A percentile compares a stretch with the other conserved stretches of the same genome.
Evolutionary conservation across 2,329 filamentous ascomycete species (phyloP).

Genomic region (Colletotrichum chrysophilum): DNA sequence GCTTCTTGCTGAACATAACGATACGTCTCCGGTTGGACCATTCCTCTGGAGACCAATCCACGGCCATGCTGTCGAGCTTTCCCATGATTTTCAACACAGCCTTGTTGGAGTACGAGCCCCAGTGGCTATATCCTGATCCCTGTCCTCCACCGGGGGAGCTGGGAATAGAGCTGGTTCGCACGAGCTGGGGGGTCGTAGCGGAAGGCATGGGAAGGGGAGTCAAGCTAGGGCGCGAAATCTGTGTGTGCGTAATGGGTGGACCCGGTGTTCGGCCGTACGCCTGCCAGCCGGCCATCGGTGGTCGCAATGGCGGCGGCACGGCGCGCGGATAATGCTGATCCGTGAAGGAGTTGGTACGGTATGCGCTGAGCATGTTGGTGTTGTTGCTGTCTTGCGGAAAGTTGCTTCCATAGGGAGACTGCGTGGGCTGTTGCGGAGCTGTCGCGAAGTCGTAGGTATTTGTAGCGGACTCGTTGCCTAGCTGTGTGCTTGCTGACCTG

Average conservation of each 20-base stretch:
- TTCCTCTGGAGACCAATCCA: constrained; percentile 84
- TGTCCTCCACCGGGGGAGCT: constrained; percentile 39
- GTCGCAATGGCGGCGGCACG: constrained; percentile 37
- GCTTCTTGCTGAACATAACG: constrained; percentile 85
- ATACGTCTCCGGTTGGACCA: constrained; percentile 79
- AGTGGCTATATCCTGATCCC: constrained; percentile 71
- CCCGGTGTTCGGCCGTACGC: constrained; percentile 39
- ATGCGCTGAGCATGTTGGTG: constrained; percentile 62
- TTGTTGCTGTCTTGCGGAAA: constrained; percentile 46
- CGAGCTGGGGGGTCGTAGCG: constrained; percentile 51
- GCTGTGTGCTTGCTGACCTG: constrained; percentile 30
- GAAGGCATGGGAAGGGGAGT: constrained; percentile 55
- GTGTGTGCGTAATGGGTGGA: constrained; percentile 45
- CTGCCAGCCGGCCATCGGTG: constrained; percentile 45
- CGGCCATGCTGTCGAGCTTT: constrained; percentile 83
- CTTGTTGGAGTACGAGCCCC: constrained; percentile 83
- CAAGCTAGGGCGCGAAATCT: constrained; percentile 51
- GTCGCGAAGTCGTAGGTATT: constrained; percentile 63
- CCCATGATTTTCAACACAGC: constrained; percentile 85
- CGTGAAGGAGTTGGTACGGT: constrained; percentile 56
- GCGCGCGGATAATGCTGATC: constrained; percentile 48
- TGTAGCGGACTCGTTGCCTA: constrained; percentile 48
- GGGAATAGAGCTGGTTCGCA: constrained; percentile 62
- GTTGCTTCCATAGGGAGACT: constrained; percentile 36
- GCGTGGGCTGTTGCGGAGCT: constrained; percentile 42